These are phyloP conservation scores for Leccinum uliginosum DNA, from an alignment of 768 basidiomycete genomes.

Conservation along the genomic window DNA sequence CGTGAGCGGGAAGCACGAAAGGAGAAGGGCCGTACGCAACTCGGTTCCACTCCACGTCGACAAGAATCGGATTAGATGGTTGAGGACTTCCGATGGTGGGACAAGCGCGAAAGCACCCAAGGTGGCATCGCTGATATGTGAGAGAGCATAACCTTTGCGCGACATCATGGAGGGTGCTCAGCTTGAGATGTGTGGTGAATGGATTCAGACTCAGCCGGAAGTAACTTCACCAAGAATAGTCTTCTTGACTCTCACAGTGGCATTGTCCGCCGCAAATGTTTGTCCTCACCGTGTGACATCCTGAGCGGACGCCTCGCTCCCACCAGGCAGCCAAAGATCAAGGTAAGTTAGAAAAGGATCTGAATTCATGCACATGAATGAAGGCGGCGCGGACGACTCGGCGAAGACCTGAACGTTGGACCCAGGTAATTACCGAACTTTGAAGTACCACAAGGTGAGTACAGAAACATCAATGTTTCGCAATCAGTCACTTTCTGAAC, in stretches of 20 bases:
- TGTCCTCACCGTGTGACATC: background rate
- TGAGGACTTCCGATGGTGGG: slow-evolving; percentile 57
- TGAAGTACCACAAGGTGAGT: background rate
- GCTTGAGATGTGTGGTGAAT: background rate
- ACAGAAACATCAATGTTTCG: background rate
- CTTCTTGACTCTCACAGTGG: background rate
- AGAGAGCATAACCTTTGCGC: slow-evolving; percentile 41
- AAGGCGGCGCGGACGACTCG: background rate
- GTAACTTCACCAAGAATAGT: background rate
- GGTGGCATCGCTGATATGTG: slow-evolving; percentile 56
- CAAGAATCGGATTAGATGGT: slow-evolving; percentile 72
- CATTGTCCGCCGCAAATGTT: background rate
- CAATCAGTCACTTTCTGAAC: background rate
- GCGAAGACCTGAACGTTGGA: background rate
- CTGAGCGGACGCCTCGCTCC: background rate
- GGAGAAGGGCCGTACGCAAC: slow-evolving; percentile 43
- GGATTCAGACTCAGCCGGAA: background rate
- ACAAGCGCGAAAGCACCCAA: slow-evolving; percentile 60
- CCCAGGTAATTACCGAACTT: background rate
- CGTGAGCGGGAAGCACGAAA: slow-evolving; percentile 9
- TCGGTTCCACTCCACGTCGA: slow-evolving; percentile 87
- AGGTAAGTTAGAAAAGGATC: background rate
- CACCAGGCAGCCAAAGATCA: background rate
- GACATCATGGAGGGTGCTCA: slow-evolving; percentile 45
- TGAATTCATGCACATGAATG: background rate